Base-by-base conservation (phyloP, 2,329 filamentous ascomycete species). In the Stagonosporopsis vannaccii region DNA sequence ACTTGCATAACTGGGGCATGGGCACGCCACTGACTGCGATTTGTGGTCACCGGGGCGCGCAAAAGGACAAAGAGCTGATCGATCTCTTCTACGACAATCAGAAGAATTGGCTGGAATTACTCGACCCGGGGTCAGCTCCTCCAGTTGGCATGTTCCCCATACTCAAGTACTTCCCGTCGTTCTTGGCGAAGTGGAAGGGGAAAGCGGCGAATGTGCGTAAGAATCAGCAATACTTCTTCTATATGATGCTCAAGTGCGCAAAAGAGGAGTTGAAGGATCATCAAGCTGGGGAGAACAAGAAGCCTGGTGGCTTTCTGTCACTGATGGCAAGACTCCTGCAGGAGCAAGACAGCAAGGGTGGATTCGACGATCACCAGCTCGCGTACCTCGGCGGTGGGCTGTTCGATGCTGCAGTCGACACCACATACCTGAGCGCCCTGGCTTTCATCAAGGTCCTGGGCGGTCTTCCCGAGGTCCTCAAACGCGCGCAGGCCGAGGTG, bases 351-450 rank as follows among this genome's bases (percentile, higher is more conserved):
- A 61, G 57, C 22, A 53, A 57, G 1, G 3, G 51, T 3, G n/a
- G 51, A 9, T 50, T 69, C 40, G 46, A 51, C 8, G 35, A 65
- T 6, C 43, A 60, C 15, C 61, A 68, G 32, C 22, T 70, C 6
- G 58, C 62, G 4, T 68, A 56, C 41, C 58, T 62, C 17, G 32
- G 68, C 12, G 65, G 63, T 3, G 59, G 65, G 0, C 28, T 66
- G 2, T 60, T 53, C 9, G 62, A 69, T 28, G 67, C 62, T 4
- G 66, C 62, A 1, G 49, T 69, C 13, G 69, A 72, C 22, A 69
- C 69, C 0, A 66, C 66, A 19, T 51, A 41, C 22, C 26, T 55
- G 0, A 41, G 22, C 12, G 13, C 69, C 17, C 53, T 63, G 22
- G 8, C 35, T n/a, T 52, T 52, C 15, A 52, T 52, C 35, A 52